Conservation (phyloP, 1,139 yeast species). For the Entelexis sorbosivorans region DNA sequence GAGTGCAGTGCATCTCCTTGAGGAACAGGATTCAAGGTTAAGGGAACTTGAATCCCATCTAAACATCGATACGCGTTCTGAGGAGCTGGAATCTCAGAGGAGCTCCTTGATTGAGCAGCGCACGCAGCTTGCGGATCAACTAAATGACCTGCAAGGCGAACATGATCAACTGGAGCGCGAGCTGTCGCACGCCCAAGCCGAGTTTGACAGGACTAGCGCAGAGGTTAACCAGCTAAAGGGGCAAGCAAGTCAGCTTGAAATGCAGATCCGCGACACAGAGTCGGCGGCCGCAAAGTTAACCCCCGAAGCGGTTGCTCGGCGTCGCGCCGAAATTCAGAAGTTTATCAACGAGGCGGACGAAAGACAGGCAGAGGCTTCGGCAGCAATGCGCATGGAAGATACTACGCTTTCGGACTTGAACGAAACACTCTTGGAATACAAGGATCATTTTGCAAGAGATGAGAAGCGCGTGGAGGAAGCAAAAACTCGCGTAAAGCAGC, state of each 20-base stretch:
- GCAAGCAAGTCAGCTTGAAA: not conserved
- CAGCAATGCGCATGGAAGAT: not conserved
- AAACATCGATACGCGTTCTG: not conserved
- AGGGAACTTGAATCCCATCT: not conserved
- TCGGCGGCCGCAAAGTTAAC: not conserved
- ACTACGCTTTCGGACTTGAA: not conserved
- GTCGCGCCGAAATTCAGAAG: not conserved
- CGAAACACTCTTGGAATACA: not conserved
- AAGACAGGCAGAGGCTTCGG: not conserved
- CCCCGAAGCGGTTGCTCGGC: not conserved
- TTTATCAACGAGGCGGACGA: not conserved
- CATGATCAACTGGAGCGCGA: not conserved
- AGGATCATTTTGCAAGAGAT: not conserved
- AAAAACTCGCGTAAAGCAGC: not conserved
- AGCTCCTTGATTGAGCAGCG: not conserved
- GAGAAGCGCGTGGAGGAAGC: not conserved
- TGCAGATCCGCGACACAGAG: not conserved
- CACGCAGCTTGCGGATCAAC: not conserved
- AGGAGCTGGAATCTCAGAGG: not conserved
- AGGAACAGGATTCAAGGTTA: not conserved
- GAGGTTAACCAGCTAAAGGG: not conserved
- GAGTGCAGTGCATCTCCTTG: conserved; percentile 24
- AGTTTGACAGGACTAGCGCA: not conserved
- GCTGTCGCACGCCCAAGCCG: not conserved
- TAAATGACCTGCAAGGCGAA: not conserved